Evolutionary conservation across 495 filamentous ascomycete species (phyloP), one percentile per base, ranked within the genome.

Genomic region (Neurospora sp.): DNA sequence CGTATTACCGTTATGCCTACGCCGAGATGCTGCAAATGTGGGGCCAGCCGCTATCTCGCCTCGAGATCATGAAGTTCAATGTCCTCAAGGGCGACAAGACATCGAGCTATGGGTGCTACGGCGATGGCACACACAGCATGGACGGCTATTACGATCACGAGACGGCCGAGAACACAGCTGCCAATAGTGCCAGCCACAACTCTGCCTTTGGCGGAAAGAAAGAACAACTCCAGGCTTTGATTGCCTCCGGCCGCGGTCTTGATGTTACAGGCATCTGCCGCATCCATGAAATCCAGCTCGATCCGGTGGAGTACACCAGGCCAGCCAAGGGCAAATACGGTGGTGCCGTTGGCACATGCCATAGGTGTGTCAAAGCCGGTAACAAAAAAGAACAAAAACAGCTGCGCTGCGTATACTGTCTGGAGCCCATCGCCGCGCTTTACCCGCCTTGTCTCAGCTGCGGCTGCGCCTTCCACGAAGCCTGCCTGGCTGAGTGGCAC

Each of bases 1-100:
- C 83, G 9, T 86, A 88, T 59, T 98, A 96, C 81, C 89, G 94
- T 20, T 87, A 88, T 71, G 85, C 89, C 44, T 98, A 98, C 78
- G 93, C 95, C 12, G 87, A 95, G 74, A 86, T 96, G 76, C 85
- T 98, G 2, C 90, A 88, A 62, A 88, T 91, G 72, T 98, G 95
- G 94, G 87, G 88, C n/a, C 84, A 95, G 9, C 90, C 91, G 0
- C 84, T 92, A 5, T 86, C 90, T 39, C 86, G 91, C 20, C 88
- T 93, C 8, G 93, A 97, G 81, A 88, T 98, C 27, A 84, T 97
- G 72, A 96, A 96, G 77, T 95, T 94, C 80, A 92, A 93, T 66
- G 86, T 88, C 5, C 79, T 92, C 54, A 84, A 83, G 75, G 83
- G 86, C 20, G 81, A 85, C 75, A 75, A 37, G 54, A 54, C 76